Conservation (phyloP, 2,329 filamentous ascomycete genomes). For the Pseudocercospora fijiensis region DNA sequence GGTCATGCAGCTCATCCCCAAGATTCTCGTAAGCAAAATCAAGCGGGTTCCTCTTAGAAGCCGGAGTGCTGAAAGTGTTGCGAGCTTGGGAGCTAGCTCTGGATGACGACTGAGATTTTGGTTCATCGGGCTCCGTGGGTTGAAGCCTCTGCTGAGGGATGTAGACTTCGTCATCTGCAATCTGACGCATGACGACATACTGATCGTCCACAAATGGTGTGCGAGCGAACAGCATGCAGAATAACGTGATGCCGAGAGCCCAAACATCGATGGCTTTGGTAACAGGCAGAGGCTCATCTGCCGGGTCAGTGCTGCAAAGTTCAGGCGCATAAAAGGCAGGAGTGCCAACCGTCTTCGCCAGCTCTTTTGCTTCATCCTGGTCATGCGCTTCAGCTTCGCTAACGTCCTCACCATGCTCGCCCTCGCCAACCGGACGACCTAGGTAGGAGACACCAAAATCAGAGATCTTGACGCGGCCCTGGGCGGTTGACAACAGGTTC, state of each 20-base stretch:
- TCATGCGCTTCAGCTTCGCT: conserved; percentile 77
- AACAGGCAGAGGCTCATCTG: conserved; percentile 66
- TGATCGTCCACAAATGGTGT: conserved; percentile 93
- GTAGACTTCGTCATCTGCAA: conserved; percentile 89
- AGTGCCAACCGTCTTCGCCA: conserved; percentile 97
- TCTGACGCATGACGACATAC: conserved; percentile 85
- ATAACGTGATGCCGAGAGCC: conserved; percentile 94
- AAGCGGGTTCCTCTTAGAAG: conserved; percentile 69
- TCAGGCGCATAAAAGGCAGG: conserved; percentile 97
- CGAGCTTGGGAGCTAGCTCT: conserved; percentile 47
- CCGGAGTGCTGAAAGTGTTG: conserved; percentile 39
- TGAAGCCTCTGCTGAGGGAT: conserved; percentile 80
- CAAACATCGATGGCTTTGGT: conserved; percentile 95
- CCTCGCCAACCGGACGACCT: conserved; percentile 77
- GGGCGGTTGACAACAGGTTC: conserved; percentile 82
- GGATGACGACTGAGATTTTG: conserved; percentile 41
- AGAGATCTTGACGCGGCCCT: conserved; percentile 91
- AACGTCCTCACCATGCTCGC: conserved; percentile 61
- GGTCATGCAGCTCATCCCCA: conserved; percentile 73
- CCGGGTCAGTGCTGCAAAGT: conserved; percentile 82
- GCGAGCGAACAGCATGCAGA: conserved; percentile 90
- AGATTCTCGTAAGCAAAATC: conserved; percentile 83
- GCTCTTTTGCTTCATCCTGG: conserved; percentile 86
- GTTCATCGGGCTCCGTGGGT: conserved; percentile 56
- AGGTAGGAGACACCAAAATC: conserved; percentile 99